A percentile compares a stretch with the other conserved stretches of the same genome.
Evolutionary conservation across 2,329 filamentous ascomycete species (phyloP).

Genomic region (Trichoderma sp.): DNA sequence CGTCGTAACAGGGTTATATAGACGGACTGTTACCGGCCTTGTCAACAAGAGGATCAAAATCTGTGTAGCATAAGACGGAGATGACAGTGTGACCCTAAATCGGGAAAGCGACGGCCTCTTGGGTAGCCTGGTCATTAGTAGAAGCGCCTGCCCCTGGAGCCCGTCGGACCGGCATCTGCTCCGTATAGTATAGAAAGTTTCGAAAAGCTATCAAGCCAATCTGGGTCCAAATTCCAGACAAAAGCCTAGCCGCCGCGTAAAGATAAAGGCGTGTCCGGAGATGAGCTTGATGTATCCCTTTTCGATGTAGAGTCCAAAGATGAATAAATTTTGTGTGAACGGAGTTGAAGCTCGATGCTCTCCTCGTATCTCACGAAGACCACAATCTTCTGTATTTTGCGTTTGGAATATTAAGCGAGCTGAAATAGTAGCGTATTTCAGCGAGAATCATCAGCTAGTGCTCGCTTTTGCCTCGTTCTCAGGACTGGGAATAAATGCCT

Average conservation of each 20-base stretch:
- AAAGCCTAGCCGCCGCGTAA: neutral
- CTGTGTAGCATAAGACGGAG: neutral
- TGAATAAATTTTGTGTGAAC: neutral
- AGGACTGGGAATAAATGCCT: neutral
- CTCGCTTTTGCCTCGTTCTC: neutral
- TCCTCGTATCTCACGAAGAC: neutral
- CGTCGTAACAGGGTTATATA: neutral
- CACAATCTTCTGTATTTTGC: neutral
- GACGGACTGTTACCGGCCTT: neutral
- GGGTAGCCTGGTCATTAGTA: neutral
- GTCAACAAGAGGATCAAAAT: neutral
- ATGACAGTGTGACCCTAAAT: neutral
- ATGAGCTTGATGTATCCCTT: neutral
- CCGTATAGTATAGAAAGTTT: neutral
- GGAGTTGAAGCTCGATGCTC: neutral
- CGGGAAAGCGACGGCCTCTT: neutral
- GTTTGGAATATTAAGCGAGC: neutral
- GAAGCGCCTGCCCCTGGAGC: neutral
- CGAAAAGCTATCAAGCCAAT: neutral
- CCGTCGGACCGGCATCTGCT: neutral
- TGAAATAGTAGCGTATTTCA: neutral
- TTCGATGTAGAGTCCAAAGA: neutral
- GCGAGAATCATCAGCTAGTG: neutral
- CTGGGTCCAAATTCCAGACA: neutral
- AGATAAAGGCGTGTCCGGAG: neutral